Evolutionary conservation across 305 asterid species (phyloP).

Genomic region (Coffea humblotiana): DNA sequence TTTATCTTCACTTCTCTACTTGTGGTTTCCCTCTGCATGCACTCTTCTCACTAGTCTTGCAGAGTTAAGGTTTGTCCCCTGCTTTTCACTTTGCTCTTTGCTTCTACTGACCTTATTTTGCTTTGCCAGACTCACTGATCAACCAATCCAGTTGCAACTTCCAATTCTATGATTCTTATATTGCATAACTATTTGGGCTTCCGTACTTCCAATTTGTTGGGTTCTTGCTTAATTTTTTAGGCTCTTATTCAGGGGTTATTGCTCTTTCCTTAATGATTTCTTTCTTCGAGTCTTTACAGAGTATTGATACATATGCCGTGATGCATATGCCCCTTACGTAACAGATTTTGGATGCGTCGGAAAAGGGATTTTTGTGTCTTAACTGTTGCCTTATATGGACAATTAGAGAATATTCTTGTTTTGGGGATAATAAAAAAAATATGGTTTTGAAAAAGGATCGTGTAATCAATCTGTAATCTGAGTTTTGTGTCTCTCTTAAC

Average conservation of each 20-base stretch:
- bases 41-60: constrained; percentile 34
- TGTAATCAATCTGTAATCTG: background rate
- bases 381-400: background rate
- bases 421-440: background rate
- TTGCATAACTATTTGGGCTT: background rate
- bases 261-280: background rate
- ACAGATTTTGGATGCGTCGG: background rate
- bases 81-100: constrained; percentile 20
- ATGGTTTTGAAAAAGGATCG: background rate
- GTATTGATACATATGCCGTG: background rate
- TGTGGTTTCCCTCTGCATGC: constrained; percentile 33
- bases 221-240: constrained; percentile 2
- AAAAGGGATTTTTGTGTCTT: background rate
- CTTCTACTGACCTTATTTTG: background rate
- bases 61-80: constrained; percentile 40
- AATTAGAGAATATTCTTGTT: background rate
- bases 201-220: background rate
- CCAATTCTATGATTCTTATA: constrained; percentile 4
- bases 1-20: constrained; percentile 36
- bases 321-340: background rate
- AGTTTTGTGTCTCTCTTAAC: background rate
- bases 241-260: background rate
- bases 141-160: constrained; percentile 5
- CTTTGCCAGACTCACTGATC: background rate
- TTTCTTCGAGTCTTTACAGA: background rate